Conservation (phyloP, 2,329 filamentous ascomycete species). For the Blastomyces silverae region DNA sequence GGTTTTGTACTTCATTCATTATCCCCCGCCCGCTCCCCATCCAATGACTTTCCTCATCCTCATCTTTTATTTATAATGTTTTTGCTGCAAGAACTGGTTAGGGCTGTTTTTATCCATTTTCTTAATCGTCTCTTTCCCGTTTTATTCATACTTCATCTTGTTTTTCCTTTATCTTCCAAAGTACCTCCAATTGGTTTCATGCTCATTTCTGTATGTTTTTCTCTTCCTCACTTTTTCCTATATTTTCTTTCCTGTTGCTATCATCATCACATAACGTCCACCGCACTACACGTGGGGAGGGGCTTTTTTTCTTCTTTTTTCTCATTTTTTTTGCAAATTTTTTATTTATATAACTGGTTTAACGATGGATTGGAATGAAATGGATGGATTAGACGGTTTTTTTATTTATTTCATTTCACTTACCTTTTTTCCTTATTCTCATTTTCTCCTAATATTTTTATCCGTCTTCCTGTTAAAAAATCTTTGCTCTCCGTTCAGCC, state of each 20-base stretch:
- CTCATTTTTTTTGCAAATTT: constrained; percentile 4
- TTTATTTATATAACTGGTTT: constrained; percentile 1
- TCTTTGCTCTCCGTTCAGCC: too few relatives aligned
- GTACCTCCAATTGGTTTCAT: background rate
- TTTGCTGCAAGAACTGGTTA: constrained; percentile 2
- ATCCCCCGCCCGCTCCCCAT: background rate
- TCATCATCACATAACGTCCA: background rate
- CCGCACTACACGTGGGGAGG: background rate
- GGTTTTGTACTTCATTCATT: background rate
- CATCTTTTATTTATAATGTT: background rate
- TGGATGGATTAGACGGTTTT: constrained; percentile 11
- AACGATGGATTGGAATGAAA: constrained; percentile 10
- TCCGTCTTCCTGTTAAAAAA: too few relatives aligned
- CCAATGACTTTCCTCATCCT: background rate
- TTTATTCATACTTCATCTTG: background rate
- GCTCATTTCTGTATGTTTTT: background rate
- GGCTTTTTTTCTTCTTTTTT: background rate
- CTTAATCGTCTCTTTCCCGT: background rate
- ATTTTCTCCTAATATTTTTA: too few relatives aligned
- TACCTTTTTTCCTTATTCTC: background rate
- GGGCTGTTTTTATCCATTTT: background rate
- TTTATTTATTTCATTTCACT: background rate
- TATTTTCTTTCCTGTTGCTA: background rate
- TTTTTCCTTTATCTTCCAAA: background rate
- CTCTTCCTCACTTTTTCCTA: background rate